Conservation (phyloP, 139 green algal genomes). For the Chlorella sp. region DNA sequence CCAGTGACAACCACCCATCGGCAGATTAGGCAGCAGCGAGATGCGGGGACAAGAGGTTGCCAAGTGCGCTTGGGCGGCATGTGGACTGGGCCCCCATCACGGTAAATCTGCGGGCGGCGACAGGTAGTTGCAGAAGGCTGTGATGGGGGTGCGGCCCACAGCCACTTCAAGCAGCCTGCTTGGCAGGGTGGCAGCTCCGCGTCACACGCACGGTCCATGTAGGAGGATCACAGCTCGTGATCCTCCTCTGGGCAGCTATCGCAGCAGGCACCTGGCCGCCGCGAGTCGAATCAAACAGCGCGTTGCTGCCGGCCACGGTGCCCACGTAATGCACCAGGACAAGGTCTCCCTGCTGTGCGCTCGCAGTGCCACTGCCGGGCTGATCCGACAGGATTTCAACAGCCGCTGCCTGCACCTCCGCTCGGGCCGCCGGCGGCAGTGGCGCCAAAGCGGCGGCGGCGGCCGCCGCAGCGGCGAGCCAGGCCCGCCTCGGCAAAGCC, state of each 20-base stretch:
- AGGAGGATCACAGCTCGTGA: too few relatives aligned
- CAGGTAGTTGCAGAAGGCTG: too few relatives aligned
- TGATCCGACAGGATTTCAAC: constrained; percentile 35
- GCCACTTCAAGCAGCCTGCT: too few relatives aligned
- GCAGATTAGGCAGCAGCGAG: neutral
- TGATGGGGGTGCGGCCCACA: too few relatives aligned
- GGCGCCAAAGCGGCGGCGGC: neutral
- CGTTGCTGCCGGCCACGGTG: constrained; percentile 15
- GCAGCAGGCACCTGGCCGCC: constrained; percentile 40
- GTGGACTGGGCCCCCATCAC: too few relatives aligned
- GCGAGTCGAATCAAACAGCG: constrained; percentile 55
- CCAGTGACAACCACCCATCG: neutral
- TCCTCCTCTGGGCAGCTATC: neutral
- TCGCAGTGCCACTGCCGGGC: constrained; percentile 30
- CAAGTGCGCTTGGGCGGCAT: neutral
- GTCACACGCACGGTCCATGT: too few relatives aligned
- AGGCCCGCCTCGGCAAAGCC: too few relatives aligned
- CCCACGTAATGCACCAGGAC: constrained; percentile 55
- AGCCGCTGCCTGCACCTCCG: neutral
- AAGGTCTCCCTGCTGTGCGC: constrained; percentile 33
- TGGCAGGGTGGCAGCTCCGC: too few relatives aligned
- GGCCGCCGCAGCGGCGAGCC: neutral
- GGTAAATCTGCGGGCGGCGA: too few relatives aligned
- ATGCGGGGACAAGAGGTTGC: neutral
- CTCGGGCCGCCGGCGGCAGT: neutral